Base-by-base conservation (phyloP, 306 rosid genomes). In the Inga laurina region DNA sequence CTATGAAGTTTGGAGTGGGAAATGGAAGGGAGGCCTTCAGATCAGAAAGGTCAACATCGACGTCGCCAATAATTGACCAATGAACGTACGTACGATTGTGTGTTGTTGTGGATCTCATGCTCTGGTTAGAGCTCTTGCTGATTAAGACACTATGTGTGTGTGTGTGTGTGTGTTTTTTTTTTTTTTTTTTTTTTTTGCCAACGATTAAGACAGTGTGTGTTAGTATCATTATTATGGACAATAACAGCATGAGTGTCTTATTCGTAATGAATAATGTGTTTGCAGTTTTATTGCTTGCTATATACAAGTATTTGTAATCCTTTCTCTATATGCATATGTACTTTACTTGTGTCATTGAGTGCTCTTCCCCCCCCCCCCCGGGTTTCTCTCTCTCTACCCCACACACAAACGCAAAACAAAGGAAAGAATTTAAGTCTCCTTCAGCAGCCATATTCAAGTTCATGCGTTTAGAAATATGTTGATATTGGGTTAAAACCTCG, bases 1-100 rank as follows among this genome's bases (percentile, higher is more conserved):
- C 62, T 94, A 94, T 73, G 98, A 94, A 87, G 97, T 94, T 24
- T 94, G 98, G 98, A 93, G 92, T 11, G 96, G 91, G 8, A 90
- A 86, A 85, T 94, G 98, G 97, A 94, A 94, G 80, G 97, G 98
- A 22, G 98, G 98, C 10, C 84, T 94, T 15, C 21, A 24, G 48
- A 92, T 94, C 43, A 7, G 0, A 0, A 72, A 45, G 24, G 76
- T 18, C 12, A 0, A 11, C 0, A 19, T 71, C 54, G 56, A 44
- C 3, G 24, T 8, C 62, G 1, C 1, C 30, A 27, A 2, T 12
- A 27, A 2, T 12, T 37, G 39, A 37, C 0, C 39, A 37, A 37
- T 37, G 41, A 37, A 37, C 7, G 6, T 37, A 37, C 39, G 7
- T 37, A 37, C 41, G 41, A 37, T 7, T 37, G 41, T 5, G 41